These are phyloP conservation scores for Fusarium multiceps DNA, from an alignment of 2,329 filamentous ascomycete genomes.

Conservation along the genomic window DNA sequence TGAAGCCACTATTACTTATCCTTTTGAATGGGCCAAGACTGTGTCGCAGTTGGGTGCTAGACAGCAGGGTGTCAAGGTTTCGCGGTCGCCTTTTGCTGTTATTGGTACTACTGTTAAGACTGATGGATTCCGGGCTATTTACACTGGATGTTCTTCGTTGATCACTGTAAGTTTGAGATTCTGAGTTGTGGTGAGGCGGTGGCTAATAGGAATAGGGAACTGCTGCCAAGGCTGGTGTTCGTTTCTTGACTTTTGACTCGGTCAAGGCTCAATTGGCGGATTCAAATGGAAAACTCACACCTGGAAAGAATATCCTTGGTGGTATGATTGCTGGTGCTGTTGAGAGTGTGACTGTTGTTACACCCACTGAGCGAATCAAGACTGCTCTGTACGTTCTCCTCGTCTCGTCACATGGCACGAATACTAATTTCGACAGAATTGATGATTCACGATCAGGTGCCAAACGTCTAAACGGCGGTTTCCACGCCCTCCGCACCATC, in stretches of 20 bases:
- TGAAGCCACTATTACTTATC: slow-evolving; percentile 67
- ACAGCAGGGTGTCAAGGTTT: slow-evolving; percentile 6
- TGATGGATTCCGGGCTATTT: slow-evolving; percentile 68
- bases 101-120: slow-evolving; percentile 64
- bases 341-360: slow-evolving; percentile 72
- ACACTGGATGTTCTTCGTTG: slow-evolving; percentile 71
- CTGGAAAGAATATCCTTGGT: slow-evolving; percentile 67
- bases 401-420: no score
- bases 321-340: slow-evolving; percentile 73
- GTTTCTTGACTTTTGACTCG: slow-evolving; percentile 73
- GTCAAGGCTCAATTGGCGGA: slow-evolving; percentile 69
- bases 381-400: slow-evolving; percentile 71
- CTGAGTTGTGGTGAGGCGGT: no score
- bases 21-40: slow-evolving; percentile 76
- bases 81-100: slow-evolving; percentile 67
- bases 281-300: slow-evolving; percentile 66
- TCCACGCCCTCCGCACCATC: slow-evolving; percentile 50
- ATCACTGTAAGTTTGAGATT: slow-evolving; percentile 54
- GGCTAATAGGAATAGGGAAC: slow-evolving; percentile 57
- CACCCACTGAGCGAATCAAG: slow-evolving; percentile 75
- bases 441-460: slow-evolving; percentile 50
- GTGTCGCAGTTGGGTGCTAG: slow-evolving; percentile 63
- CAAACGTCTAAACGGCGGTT: slow-evolving; percentile 46
- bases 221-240: slow-evolving; percentile 72
- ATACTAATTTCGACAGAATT: no score